Evolutionary conservation across 176 grass and related monocot species (phyloP).

Genomic region (Alopecurus myosuroides): DNA sequence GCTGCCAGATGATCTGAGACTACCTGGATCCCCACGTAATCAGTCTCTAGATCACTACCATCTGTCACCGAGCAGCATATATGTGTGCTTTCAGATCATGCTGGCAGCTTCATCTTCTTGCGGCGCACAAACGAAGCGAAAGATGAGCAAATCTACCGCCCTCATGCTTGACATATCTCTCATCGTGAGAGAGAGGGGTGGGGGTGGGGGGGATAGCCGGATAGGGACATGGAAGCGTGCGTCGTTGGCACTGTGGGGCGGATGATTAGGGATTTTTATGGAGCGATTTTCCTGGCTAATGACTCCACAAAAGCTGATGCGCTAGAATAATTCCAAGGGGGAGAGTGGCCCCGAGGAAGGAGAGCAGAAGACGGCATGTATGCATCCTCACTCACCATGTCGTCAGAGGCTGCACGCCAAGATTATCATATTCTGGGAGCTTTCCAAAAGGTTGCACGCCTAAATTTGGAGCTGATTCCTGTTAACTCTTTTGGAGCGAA

Average conservation of each 20-base stretch:
- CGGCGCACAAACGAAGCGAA: slow-evolving; percentile 27
- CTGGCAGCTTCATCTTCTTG: slow-evolving; percentile 68
- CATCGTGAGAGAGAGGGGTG: background rate
- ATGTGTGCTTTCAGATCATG: slow-evolving; percentile 56
- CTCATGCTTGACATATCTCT: too few species aligned
- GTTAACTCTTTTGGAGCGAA: background rate
- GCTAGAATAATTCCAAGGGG: slow-evolving; percentile 26
- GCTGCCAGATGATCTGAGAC: slow-evolving; percentile 29
- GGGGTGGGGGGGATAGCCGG: slow-evolving; percentile 3
- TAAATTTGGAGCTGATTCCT: slow-evolving; percentile 13
- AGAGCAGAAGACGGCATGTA: slow-evolving; percentile 26
- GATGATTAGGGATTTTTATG: slow-evolving; percentile 38
- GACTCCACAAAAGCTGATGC: slow-evolving; percentile 13
- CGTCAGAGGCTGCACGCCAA: background rate
- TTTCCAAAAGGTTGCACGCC: slow-evolving; percentile 18
- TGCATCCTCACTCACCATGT: background rate
- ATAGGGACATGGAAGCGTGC: background rate
- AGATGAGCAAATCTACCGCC: background rate
- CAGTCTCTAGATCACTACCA: background rate
- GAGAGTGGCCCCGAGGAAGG: slow-evolving; percentile 12
- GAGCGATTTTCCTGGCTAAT: slow-evolving; percentile 14
- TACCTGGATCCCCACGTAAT: background rate
- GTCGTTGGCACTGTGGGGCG: slow-evolving; percentile 9
- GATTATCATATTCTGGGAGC: background rate
- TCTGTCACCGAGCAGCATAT: background rate